These are phyloP conservation scores for Yarrowia bubula DNA, from an alignment of 805 yeast genomes.

Conservation along the genomic window DNA sequence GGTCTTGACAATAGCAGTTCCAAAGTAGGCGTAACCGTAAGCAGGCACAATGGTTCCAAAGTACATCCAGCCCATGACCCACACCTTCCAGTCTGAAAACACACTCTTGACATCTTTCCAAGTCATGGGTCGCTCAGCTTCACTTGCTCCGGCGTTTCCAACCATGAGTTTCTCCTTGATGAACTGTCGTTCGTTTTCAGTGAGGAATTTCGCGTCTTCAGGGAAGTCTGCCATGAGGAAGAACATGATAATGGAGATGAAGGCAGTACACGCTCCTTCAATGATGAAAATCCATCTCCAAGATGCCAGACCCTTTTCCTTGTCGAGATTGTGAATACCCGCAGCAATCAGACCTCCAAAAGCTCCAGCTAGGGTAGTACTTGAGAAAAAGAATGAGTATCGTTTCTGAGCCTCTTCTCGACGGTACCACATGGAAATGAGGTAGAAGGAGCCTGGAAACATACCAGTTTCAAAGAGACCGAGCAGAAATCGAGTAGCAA, in stretches of 20 bases:
- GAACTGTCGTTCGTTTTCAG: constrained; percentile 51
- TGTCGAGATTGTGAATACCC: constrained; percentile 53
- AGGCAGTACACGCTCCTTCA: constrained; percentile 46
- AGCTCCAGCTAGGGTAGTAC: constrained; percentile 72
- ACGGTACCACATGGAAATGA: constrained; percentile 63
- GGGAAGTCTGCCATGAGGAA: constrained; percentile 70
- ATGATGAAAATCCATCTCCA: constrained; percentile 59
- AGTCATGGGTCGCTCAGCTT: constrained; percentile 49
- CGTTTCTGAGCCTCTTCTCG: constrained; percentile 68
- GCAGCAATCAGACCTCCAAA: constrained; percentile 73
- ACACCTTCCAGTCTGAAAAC: constrained; percentile 59
- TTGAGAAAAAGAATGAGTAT: constrained; percentile 65
- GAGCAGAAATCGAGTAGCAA: constrained; percentile 62
- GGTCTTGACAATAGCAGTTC: constrained; percentile 60
- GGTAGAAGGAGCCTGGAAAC: constrained; percentile 73
- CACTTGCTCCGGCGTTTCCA: constrained; percentile 51
- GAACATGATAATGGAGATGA: constrained; percentile 39
- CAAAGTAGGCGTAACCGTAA: constrained; percentile 72
- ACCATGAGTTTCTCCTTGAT: constrained; percentile 58
- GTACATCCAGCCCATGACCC: constrained; percentile 58
- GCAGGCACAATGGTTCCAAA: constrained; percentile 67
- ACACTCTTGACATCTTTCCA: constrained; percentile 47
- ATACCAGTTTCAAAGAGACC: constrained; percentile 71
- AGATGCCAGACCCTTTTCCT: constrained; percentile 46
- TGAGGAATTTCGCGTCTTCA: constrained; percentile 58